phyloP scores from a whole-genome alignment of 495 filamentous ascomycete species.

The Penicillium samsonianum region DNA sequence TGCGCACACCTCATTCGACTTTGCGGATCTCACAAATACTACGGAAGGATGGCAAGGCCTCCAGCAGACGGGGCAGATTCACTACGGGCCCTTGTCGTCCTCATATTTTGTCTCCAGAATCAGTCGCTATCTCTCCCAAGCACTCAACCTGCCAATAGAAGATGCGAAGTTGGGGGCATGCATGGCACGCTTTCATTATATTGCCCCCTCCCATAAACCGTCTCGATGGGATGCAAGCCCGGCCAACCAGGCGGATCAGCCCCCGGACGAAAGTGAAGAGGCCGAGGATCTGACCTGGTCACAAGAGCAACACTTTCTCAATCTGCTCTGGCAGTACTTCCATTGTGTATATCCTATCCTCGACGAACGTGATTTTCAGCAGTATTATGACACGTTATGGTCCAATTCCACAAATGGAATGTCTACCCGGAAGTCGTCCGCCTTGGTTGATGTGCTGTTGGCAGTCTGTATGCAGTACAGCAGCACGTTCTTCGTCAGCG shows the following conservation, averaged over 20 bases:
- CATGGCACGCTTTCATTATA: background rate
- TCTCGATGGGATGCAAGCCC: background rate
- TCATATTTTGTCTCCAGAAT: background rate
- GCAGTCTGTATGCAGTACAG: slow-evolving; percentile 57
- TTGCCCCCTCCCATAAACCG: background rate
- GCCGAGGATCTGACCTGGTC: slow-evolving; percentile 19
- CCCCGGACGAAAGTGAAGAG: background rate
- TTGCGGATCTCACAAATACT: background rate
- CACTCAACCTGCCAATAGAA: background rate
- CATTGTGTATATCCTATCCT: slow-evolving; percentile 40
- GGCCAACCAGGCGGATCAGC: background rate
- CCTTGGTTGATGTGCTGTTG: slow-evolving; percentile 56
- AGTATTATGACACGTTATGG: slow-evolving; percentile 52
- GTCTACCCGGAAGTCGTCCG: slow-evolving; percentile 44
- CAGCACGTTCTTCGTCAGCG: slow-evolving; percentile 26
- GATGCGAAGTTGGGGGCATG: background rate
- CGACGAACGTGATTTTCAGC: slow-evolving; percentile 49
- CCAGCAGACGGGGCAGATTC: background rate
- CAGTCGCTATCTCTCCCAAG: background rate
- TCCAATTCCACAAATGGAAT: slow-evolving; percentile 18
- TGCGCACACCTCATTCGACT: background rate
- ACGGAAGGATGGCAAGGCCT: background rate
- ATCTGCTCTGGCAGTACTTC: slow-evolving; percentile 50
- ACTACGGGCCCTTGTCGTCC: background rate
- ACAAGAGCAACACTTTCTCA: slow-evolving; percentile 53